Percentiles rank a stretch among this genome's conserved stretches.
These are phyloP conservation scores for Terfezia claveryi DNA, from an alignment of 495 filamentous ascomycete species.

Conservation along the genomic window DNA sequence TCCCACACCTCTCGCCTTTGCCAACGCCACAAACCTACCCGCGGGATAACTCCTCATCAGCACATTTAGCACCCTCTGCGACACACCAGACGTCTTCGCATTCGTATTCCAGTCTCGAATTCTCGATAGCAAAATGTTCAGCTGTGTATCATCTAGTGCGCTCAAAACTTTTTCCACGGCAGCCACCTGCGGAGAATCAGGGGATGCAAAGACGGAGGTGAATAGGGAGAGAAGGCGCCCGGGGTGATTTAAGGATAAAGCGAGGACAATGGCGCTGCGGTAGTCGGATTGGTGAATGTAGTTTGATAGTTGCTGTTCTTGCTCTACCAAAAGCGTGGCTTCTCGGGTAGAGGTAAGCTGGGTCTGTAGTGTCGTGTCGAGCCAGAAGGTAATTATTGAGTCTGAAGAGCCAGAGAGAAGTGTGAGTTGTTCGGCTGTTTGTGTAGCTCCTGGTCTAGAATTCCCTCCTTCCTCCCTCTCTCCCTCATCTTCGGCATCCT, in stretches of 20 bases:
- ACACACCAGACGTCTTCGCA: conserved; percentile 58
- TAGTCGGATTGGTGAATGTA: conserved; percentile 67
- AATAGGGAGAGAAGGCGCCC: conserved; percentile 65
- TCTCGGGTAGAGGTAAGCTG: conserved; percentile 44
- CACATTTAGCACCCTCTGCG: conserved; percentile 65
- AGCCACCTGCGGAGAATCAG: conserved; percentile 33
- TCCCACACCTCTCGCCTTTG: conserved; percentile 29
- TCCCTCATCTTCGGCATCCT: background rate
- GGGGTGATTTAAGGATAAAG: conserved; percentile 82
- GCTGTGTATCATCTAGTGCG: conserved; percentile 56
- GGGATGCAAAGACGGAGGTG: conserved; percentile 43
- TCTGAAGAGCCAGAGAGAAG: conserved; percentile 80
- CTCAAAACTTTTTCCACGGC: conserved; percentile 71
- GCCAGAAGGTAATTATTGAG: conserved; percentile 82
- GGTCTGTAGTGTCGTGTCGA: conserved; percentile 68
- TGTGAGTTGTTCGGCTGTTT: conserved; percentile 25
- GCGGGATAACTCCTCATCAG: conserved; percentile 60
- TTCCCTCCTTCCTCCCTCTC: background rate
- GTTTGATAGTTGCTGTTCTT: conserved; percentile 82
- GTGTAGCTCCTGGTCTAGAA: background rate
- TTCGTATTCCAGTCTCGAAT: conserved; percentile 95
- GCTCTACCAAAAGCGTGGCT: conserved; percentile 59
- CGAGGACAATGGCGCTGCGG: conserved; percentile 76
- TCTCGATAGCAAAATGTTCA: conserved; percentile 54
- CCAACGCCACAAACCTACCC: conserved; percentile 45